Evolutionary conservation across 345 rosid genomes (phyloP).

Genomic region (Kandelia obovata): DNA sequence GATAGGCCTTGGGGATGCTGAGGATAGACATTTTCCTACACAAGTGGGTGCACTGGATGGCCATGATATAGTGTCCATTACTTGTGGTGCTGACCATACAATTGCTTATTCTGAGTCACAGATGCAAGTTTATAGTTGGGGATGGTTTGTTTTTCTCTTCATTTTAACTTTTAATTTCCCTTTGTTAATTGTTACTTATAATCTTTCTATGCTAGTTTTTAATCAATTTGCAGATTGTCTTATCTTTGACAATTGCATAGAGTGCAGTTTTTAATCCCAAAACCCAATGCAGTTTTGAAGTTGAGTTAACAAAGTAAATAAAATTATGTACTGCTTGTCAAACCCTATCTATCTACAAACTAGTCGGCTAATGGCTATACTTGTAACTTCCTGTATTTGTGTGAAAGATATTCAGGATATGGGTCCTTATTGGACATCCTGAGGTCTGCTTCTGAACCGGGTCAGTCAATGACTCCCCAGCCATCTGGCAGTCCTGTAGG

Average conservation of each 20-base stretch:
- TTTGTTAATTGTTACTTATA: background rate
- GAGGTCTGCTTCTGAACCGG: no score
- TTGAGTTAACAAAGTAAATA: no score
- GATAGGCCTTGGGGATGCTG: constrained; percentile 94
- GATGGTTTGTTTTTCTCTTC: constrained; percentile 37
- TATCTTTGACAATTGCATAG: background rate
- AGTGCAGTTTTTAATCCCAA: no score
- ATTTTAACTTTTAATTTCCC: background rate
- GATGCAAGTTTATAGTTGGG: constrained; percentile 83
- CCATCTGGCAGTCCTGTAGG: no score
- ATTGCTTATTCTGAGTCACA: constrained; percentile 66
- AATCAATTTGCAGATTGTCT: background rate
- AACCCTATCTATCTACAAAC: no score
- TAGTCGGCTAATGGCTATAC: no score
- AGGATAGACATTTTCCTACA: constrained; percentile 78
- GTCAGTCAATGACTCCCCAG: no score
- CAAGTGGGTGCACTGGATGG: constrained; percentile 67
- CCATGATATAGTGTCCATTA: constrained; percentile 56
- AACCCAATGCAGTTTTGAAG: no score
- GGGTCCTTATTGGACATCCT: no score
- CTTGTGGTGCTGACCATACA: constrained; percentile 96
- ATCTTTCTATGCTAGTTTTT: constrained; percentile 9
- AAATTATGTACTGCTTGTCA: no score
- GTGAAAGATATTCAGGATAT: no score
- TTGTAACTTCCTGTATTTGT: no score